Evolutionary conservation across 768 basidiomycete genomes (phyloP), one percentile per base, ranked within the genome.

Genomic region (Trametes sanguinea): DNA sequence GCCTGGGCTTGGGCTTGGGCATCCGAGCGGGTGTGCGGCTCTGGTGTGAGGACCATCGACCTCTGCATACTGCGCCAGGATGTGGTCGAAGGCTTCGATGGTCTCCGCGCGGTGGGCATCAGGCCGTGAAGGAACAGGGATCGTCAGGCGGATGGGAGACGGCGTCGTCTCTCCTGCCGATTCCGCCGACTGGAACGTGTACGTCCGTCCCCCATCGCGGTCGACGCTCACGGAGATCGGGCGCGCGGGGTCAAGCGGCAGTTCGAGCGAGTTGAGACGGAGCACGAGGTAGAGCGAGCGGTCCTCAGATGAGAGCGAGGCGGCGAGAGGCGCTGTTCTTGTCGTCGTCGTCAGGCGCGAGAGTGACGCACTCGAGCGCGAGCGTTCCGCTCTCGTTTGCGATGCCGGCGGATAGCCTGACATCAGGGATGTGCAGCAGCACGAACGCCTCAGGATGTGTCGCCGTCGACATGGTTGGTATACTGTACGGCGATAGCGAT

Each of bases 261-360:
- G 75, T 67, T 91, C 88, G 46, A 83, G 77, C 3, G 72, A 43
- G 60, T 83, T 80, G 14, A 90, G 70, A 39, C 80, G 80, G 47
- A 90, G 70, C 22, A 91, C 84, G 55, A 92, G 84, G 73, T 85
- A 90, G 55, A 88, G 81, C 65, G 87, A 85, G 48, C 80, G 79
- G 35, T 83, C 79, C 7, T 74, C 54, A 14, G 59, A 42, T 32
- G 63, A 61, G 51, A 58, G 56, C 29, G 51, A 56, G 9, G 59
- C 59, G n/a, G 62, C 58, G 57, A 60, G 64, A 16, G 44, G 69
- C 43, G 22, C 75, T n/a, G 56, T 40, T 64, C 40, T 42, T 54
- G 52, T 54, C 50, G 14, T 46, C 57, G 48, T 57, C 37, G 51
- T 56, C 13, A 14, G 76, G 56, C 30, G 76, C 69, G 56, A 84